Evolutionary conservation across 2,329 filamentous ascomycete species (phyloP), one percentile per base, ranked within the genome.

Genomic region (Fusarium humuli): DNA sequence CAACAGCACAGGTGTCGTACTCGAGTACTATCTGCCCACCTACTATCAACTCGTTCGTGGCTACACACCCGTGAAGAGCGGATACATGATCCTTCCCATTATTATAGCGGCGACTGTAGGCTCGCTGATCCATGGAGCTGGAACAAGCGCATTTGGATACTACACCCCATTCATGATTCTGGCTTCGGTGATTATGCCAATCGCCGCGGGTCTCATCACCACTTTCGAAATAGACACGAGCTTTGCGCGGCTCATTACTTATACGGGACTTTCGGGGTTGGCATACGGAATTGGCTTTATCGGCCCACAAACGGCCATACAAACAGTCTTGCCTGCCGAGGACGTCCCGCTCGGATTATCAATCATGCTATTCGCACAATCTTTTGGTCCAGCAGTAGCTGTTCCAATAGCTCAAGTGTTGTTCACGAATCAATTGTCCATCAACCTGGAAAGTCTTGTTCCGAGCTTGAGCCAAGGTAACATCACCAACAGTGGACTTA

Each of bases 11-110:
- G 77, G 76, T 1, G 69, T 66, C 1, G 65, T 75, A 0, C 27
- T 76, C 0, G 71, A 82, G 25, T 81, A 81, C 50, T 82, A 79
- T 29, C 58, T 82, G 0, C 79, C 81, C 0, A 79, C 81, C 6
- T 83, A 81, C 73, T 83, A 83, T 61, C 80, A 82, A 46, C 76
- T 81, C 6, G 78, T 83, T 6, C 79, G 81, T 40, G 78, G 77
- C 10, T 81, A 79, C 6, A 76, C 76, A 4, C 77, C 82, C 1
- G 77, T 75, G 0, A 71, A 77, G 22, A 74, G 73, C 9, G 74
- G 76, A 7, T 72, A 76, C 30, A 65, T 72, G 69, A 73, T 75
- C 56, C 32, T 76, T 0, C 73, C 74, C 0, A 65, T 71, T 2
- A 68, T 71, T 11, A 61, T 65, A 0, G 59, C 67, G 1, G 67